A percentile compares a stretch with the other conserved stretches of the same genome.
These are phyloP conservation scores for Sphagnum magellanicum DNA, from an alignment of 228 moss, liverwort and hornwort genomes.

Conservation along the genomic window DNA sequence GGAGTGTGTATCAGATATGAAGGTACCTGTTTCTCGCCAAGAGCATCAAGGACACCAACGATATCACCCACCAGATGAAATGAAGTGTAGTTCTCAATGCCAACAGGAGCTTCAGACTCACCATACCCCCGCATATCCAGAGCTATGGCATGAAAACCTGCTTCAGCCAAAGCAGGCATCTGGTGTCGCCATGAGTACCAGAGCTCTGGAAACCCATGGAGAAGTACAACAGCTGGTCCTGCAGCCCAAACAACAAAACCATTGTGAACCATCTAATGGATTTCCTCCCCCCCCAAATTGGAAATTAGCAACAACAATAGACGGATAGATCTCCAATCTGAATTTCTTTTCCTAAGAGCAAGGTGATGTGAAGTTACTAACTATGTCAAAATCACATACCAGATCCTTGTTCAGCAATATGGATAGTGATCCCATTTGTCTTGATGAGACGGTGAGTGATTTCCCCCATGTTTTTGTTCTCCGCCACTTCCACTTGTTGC, in stretches of 20 bases:
- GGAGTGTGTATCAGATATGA: no score
- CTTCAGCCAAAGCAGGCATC: constrained; percentile 43
- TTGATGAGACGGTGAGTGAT: constrained; percentile 17
- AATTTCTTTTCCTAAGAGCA: no score
- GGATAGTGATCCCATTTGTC: constrained; percentile 27
- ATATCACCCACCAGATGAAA: constrained; percentile 53
- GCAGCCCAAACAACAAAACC: not conserved
- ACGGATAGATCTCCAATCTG: not conserved
- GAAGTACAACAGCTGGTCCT: constrained; percentile 47
- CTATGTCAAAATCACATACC: not conserved
- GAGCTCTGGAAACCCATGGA: constrained; percentile 61
- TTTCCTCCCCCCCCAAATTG: not conserved
- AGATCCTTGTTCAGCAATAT: constrained; percentile 30
- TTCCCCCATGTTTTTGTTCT: constrained; percentile 4
- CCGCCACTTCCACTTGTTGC: not conserved
- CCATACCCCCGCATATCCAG: constrained; percentile 64
- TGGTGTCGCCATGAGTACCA: constrained; percentile 67
- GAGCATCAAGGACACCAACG: constrained; percentile 43
- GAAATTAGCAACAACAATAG: not conserved
- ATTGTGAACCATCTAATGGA: not conserved
- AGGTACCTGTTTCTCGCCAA: constrained; percentile 28
- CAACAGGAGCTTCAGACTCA: constrained; percentile 30
- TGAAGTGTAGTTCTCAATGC: constrained; percentile 27
- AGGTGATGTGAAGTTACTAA: no score
- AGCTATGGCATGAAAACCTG: constrained; percentile 59